Evolutionary conservation across 495 filamentous ascomycete genomes (phyloP).

Genomic region (Daldinia childiae): DNA sequence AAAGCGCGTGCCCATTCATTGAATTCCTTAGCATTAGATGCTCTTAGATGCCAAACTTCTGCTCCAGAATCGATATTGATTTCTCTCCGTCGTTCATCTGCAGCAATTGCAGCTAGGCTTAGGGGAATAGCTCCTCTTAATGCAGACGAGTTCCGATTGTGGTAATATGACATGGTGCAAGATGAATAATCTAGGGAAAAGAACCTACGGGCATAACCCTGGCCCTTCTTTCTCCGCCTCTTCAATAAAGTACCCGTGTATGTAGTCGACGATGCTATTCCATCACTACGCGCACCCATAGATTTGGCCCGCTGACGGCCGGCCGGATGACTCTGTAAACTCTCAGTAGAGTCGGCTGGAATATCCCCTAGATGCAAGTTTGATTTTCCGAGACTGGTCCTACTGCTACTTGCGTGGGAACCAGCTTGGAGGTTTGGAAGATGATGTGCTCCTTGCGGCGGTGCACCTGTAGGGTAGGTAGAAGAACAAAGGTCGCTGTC

Average conservation of each 20-base stretch:
- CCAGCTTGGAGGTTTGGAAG: conserved; percentile 64
- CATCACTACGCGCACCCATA: conserved; percentile 48
- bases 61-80: conserved; percentile 97
- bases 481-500: conserved; percentile 89
- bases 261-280: conserved; percentile 45
- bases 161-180: conserved; percentile 93
- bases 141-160: conserved; percentile 88
- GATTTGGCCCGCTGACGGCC: conserved; percentile 45
- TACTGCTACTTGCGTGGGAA: conserved; percentile 57
- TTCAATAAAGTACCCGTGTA: conserved; percentile 87
- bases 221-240: conserved; percentile 88
- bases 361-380: conserved; percentile 51
- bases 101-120: conserved; percentile 87
- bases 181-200: conserved; percentile 94
- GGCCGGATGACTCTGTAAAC: conserved; percentile 60
- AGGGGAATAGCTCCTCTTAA: conserved; percentile 92
- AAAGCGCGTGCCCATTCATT: conserved; percentile 84
- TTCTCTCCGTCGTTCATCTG: conserved; percentile 84
- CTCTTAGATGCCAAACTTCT: conserved; percentile 96
- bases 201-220: conserved; percentile 91
- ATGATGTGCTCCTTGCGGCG: conserved; percentile 81
- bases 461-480: conserved; percentile 85
- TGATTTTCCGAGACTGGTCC: conserved; percentile 58
- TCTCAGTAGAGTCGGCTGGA: conserved; percentile 63
- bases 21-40: conserved; percentile 83